Base-by-base conservation (phyloP, 2,329 filamentous ascomycete genomes). In the Aquanectria penicillioides region DNA sequence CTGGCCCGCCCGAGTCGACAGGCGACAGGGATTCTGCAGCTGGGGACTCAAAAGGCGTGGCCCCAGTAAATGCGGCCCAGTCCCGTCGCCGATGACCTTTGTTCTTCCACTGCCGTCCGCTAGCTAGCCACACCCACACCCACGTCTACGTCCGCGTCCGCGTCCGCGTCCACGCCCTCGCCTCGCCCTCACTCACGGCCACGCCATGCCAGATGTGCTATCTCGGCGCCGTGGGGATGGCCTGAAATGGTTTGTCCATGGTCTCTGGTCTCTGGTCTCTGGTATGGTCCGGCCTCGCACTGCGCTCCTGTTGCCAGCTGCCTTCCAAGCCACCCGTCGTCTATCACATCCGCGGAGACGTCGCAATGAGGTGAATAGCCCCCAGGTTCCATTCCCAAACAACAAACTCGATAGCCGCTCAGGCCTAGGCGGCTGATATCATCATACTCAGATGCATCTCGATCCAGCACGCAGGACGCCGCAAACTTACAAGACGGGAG, bases 261-360 rank as follows among this genome's bases (percentile, higher is more conserved):
- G 44, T 43, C 43, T 37, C n/a, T n/a, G n/a, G n/a, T n/a, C n/a
- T n/a, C n/a, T n/a, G n/a, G n/a, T n/a, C n/a, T n/a, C 23, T 59
- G 55, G 37, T 37, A 59, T 59, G 49, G 56, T 22, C 43, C 49
- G 25, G 44, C 29, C 40, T 25, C 15, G 37, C 20, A 31, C 46
- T 44, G 36, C 18, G 18, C 23, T 25, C 34, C 11, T 33, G 17
- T 37, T 15, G n/a, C 40, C 15, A 15, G 17, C 26, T 51, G n/a
- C 55, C 53, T 50, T 68, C 63, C 66, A 57, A 65, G 63, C 64
- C 59, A 63, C 59, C 59, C 57, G n/a, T 67, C 62, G 62, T 67
- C 56, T 66, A 64, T 68, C 67, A 59, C 55, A 61, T 46, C 54
- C 58, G 59, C 64, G 62, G 63, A 40, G 43, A 53, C 37, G 31